Percentiles rank a stretch among this genome's conserved stretches.
phyloP scores from a whole-genome alignment of 2,329 filamentous ascomycete species.

The Fusarium sp. region DNA sequence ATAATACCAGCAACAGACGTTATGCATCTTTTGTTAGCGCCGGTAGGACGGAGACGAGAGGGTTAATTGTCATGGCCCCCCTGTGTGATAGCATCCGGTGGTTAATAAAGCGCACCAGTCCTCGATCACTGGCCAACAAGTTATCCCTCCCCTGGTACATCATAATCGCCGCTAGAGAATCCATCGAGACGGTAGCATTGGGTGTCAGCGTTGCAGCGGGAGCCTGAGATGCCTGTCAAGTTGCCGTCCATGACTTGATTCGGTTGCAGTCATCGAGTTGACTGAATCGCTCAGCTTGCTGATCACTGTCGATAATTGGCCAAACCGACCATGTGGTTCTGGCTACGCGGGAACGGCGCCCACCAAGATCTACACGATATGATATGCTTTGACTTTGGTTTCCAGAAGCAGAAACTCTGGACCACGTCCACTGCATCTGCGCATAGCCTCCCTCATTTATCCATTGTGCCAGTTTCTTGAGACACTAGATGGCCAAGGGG shows the following conservation, averaged over 20 bases:
- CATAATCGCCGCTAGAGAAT: conserved; percentile 2
- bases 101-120: too few species aligned
- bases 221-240: not conserved
- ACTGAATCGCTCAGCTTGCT: not conserved
- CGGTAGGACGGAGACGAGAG: not conserved
- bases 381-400: not conserved
- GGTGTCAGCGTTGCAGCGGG: conserved; percentile 2
- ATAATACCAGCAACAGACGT: not conserved
- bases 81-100: not conserved
- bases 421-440: too few species aligned
- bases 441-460: not conserved
- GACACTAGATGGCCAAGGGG: not conserved
- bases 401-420: conserved; percentile 2
- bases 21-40: conserved; percentile 4
- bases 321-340: not conserved
- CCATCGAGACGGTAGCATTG: not conserved
- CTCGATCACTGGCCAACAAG: not conserved
- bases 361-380: not conserved
- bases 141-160: not conserved
- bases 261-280: not conserved
- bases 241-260: not conserved
- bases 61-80: not conserved
- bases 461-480: not conserved
- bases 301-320: not conserved
- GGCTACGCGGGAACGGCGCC: not conserved